phyloP scores from a whole-genome alignment of 805 yeast genomes.

The Komagataella pastoris region DNA sequence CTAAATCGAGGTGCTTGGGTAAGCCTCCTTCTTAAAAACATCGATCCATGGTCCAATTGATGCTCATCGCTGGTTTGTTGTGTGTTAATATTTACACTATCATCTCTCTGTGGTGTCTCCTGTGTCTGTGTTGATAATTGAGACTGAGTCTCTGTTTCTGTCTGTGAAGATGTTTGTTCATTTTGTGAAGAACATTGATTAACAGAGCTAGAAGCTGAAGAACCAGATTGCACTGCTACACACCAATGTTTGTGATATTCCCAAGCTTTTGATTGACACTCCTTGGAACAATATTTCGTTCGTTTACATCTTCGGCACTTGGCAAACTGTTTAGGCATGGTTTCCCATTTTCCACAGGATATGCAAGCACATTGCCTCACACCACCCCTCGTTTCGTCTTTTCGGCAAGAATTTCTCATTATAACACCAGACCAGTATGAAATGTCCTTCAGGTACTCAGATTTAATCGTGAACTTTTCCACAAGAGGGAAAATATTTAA shows the following conservation, averaged over 20 bases:
- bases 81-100: neutral
- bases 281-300: slow-evolving; percentile 88
- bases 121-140: neutral
- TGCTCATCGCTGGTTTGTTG: neutral
- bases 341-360: slow-evolving; percentile 92
- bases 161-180: slow-evolving; percentile 2
- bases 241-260: slow-evolving; percentile 93
- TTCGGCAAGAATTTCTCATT: slow-evolving; percentile 89
- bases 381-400: slow-evolving; percentile 79
- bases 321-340: slow-evolving; percentile 80
- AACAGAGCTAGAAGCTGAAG: slow-evolving; percentile 11
- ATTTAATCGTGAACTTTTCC: slow-evolving; percentile 70
- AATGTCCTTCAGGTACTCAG: slow-evolving; percentile 60
- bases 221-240: slow-evolving; percentile 22
- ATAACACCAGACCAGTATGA: slow-evolving; percentile 97
- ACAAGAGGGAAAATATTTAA: slow-evolving; percentile 81
- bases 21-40: neutral
- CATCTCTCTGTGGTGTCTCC: neutral
- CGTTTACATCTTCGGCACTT: slow-evolving; percentile 90
- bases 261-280: slow-evolving; percentile 90
- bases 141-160: neutral
- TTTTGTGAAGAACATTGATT: slow-evolving; percentile 7
- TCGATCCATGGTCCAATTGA: neutral
- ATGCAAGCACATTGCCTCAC: slow-evolving; percentile 91
- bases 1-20: neutral